phyloP scores from a whole-genome alignment of 1,284 basidiomycete species.

The Ustilago trichophora region DNA sequence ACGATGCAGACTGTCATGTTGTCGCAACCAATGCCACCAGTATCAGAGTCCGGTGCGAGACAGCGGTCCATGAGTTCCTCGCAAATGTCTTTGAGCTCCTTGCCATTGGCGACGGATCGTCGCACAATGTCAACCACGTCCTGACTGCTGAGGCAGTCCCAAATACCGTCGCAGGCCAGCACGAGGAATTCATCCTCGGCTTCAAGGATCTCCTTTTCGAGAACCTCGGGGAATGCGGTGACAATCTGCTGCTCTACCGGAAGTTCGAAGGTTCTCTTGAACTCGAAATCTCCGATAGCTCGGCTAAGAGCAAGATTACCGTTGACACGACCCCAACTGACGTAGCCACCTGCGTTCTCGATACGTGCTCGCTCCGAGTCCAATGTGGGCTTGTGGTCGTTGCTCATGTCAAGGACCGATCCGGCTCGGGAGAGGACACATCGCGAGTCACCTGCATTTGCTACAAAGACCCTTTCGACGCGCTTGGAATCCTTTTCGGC shows the following conservation, averaged over 20 bases:
- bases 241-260: constrained; percentile 91
- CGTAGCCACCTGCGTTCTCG: constrained; percentile 90
- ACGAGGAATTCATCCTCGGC: constrained; percentile 93
- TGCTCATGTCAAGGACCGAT: constrained; percentile 84
- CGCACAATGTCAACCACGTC: constrained; percentile 91
- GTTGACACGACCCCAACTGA: constrained; percentile 96
- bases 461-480: constrained; percentile 67
- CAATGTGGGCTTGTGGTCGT: constrained; percentile 94
- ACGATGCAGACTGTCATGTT: constrained; percentile 98
- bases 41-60: constrained; percentile 90
- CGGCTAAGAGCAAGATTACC: constrained; percentile 95
- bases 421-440: constrained; percentile 88
- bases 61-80: constrained; percentile 93
- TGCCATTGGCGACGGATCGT: constrained; percentile 81
- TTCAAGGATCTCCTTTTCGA: constrained; percentile 78
- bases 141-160: constrained; percentile 95
- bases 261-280: constrained; percentile 89
- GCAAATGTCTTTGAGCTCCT: constrained; percentile 80
- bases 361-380: constrained; percentile 86
- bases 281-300: constrained; percentile 97
- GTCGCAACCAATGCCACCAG: constrained; percentile 95
- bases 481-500: constrained; percentile 16
- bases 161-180: constrained; percentile 97
- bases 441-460: constrained; percentile 96
- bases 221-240: constrained; percentile 92